A percentile compares a stretch with the other conserved stretches of the same genome.
Conservation (phyloP, 2,329 filamentous ascomycete species). For the Chrysosporium queenslandicum region DNA sequence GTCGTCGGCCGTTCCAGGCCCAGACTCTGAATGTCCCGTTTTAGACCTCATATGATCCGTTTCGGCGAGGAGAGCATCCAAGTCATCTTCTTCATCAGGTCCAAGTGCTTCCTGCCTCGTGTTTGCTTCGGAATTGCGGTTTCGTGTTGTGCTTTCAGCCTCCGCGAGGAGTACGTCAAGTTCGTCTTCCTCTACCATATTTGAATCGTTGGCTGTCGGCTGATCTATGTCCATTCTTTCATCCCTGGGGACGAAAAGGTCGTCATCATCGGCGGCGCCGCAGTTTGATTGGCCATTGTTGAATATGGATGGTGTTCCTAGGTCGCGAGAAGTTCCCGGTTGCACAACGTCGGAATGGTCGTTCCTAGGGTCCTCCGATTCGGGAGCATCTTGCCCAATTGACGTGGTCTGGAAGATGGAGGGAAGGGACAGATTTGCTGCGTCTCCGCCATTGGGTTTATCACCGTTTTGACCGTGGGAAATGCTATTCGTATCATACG, state of each 20-base stretch:
- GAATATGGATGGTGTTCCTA: constrained; percentile 12
- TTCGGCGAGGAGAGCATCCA: constrained; percentile 48
- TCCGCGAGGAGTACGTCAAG: constrained; percentile 47
- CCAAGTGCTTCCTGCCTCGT: neutral
- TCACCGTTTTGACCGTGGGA: neutral
- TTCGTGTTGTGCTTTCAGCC: constrained; percentile 24
- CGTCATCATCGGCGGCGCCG: constrained; percentile 15
- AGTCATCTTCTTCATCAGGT: constrained; percentile 37
- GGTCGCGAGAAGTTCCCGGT: neutral
- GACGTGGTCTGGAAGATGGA: neutral
- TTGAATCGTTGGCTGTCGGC: neutral
- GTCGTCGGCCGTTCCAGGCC: constrained; percentile 20
- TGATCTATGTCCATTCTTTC: constrained; percentile 16
- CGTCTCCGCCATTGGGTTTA: neutral
- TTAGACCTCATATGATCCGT: constrained; percentile 23
- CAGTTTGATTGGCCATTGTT: neutral
- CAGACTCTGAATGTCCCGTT: neutral
- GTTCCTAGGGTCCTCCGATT: too few species aligned
- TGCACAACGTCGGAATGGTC: neutral
- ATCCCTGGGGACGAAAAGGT: constrained; percentile 25
- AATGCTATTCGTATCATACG: neutral
- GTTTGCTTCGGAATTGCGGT: too few species aligned
- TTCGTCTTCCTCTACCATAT: constrained; percentile 36
- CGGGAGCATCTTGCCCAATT: neutral
- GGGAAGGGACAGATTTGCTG: neutral